Base-by-base conservation (phyloP, 1,139 yeast genomes). In the Hyphopichia wangnamkhiaoensis region DNA sequence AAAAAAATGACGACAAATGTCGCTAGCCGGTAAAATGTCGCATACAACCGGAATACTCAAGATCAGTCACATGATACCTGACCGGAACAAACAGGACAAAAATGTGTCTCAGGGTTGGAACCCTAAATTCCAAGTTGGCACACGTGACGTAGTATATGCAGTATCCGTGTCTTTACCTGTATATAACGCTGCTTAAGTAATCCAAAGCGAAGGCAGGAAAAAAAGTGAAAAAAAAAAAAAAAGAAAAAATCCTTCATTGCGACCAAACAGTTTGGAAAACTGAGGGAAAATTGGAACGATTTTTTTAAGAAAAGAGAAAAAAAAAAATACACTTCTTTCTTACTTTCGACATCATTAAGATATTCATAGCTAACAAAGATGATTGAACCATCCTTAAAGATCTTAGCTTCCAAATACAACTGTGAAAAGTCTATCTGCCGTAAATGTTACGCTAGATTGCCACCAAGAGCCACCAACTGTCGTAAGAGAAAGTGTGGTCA, bases 401-500 rank as follows among this genome's bases (percentile, higher is more conserved):
- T 94, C 65, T 85, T 93, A 70, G 98, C 98, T 74, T 89, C 97
- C 71, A 93, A 93, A 81, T 93, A 87, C 90, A 93, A 93, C 95
- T 93, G 98, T 84, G 98, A 93, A 61, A 93, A 93, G 81, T 76
- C 96, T 60, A 93, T 93, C 73, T 93, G 98, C 84, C 95, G 98
- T 80, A 88, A 90, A 76, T 93, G 98, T 83, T 93, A 93, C 85
- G 98, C 98, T 66, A 94, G 98, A 84, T 90, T 93, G 71, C 98
- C 98, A 70, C 96, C 98, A 76, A 93, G 98, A 86, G 98, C 98
- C 65, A 93, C 98, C 79, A 93, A 93, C 96, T 93, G 98, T 85
- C 90, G 98, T 84, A 93, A 93, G 98, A 90, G 97, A 89, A 93
- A 93, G 85, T 93, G 98, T 79, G 98, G 98, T 69, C 98, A 93